phyloP scores from a whole-genome alignment of 2,329 filamentous ascomycete genomes.

The Aspergillus aculeatinus region DNA sequence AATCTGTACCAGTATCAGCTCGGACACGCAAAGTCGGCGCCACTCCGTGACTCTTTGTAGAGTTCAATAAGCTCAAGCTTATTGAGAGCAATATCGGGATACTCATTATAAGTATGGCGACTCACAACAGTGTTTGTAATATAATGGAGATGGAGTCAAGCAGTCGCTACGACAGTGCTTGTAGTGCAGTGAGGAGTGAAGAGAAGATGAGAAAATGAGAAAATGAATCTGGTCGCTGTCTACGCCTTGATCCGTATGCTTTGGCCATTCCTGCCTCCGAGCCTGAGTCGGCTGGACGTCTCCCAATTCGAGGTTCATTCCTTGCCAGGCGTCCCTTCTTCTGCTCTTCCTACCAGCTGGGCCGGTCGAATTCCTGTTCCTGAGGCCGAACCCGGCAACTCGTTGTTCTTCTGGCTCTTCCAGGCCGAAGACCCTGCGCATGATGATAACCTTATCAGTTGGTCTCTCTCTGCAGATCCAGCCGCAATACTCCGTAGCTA shows the following conservation, averaged over 20 bases:
- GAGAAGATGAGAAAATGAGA: no score
- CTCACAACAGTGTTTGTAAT: no score
- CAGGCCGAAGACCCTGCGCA: constrained; percentile 30
- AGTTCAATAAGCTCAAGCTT: background rate
- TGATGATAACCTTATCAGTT: constrained; percentile 37
- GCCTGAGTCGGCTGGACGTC: constrained; percentile 7
- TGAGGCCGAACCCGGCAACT: constrained; percentile 26
- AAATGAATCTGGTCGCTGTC: constrained; percentile 15
- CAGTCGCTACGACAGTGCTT: no score
- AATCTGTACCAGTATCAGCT: no score
- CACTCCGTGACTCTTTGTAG: background rate
- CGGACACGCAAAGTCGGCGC: no score
- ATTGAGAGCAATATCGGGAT: background rate
- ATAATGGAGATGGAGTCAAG: no score
- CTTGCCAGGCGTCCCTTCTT: constrained; percentile 27
- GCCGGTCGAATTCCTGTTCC: constrained; percentile 36
- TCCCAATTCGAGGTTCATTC: constrained; percentile 30
- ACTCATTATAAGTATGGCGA: background rate
- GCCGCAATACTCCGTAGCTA: background rate
- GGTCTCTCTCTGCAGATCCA: constrained; percentile 20
- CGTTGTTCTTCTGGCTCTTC: constrained; percentile 41
- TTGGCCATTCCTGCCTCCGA: constrained; percentile 16
- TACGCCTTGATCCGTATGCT: constrained; percentile 23
- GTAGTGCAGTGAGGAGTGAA: no score
- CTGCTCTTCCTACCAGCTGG: constrained; percentile 32